These are phyloP conservation scores for Hydnomerulius pinastri DNA, from an alignment of 768 basidiomycete species.

Conservation along the genomic window DNA sequence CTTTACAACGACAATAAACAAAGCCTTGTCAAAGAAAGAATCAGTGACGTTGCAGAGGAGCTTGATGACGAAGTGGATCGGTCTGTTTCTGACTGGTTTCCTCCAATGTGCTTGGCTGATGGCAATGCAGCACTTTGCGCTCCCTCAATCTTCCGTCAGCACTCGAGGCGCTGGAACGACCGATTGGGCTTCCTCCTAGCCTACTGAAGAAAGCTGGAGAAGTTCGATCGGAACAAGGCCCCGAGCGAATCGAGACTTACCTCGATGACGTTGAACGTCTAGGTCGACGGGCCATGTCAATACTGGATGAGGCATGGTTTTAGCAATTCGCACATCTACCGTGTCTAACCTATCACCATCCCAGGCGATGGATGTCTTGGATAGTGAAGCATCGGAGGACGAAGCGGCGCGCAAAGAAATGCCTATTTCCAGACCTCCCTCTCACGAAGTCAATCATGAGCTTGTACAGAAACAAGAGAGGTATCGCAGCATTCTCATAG, in stretches of 20 bases:
- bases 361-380: slow-evolving; percentile 88
- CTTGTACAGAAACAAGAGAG: slow-evolving; percentile 69
- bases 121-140: slow-evolving; percentile 56
- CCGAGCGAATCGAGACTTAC: slow-evolving; percentile 65
- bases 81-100: slow-evolving; percentile 47
- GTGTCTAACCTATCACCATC: background rate
- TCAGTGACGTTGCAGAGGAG: slow-evolving; percentile 60
- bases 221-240: slow-evolving; percentile 77
- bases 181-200: slow-evolving; percentile 86
- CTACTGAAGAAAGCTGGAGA: slow-evolving; percentile 84
- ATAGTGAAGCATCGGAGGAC: slow-evolving; percentile 86
- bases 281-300: slow-evolving; percentile 55
- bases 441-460: slow-evolving; percentile 77
- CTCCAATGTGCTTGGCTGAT: slow-evolving; percentile 5
- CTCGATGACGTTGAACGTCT: slow-evolving; percentile 74
- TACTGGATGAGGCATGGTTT: slow-evolving; percentile 72
- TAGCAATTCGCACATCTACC: background rate
- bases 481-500: slow-evolving; percentile 69
- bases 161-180: slow-evolving; percentile 84
- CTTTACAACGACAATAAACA: slow-evolving; percentile 86
- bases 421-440: slow-evolving; percentile 56
- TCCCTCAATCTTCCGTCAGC: slow-evolving; percentile 80
- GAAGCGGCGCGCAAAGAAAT: slow-evolving; percentile 62
- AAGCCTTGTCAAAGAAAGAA: slow-evolving; percentile 66
- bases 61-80: slow-evolving; percentile 61